phyloP scores from a whole-genome alignment of 139 green algal genomes.

The Coelastrella sp. region DNA sequence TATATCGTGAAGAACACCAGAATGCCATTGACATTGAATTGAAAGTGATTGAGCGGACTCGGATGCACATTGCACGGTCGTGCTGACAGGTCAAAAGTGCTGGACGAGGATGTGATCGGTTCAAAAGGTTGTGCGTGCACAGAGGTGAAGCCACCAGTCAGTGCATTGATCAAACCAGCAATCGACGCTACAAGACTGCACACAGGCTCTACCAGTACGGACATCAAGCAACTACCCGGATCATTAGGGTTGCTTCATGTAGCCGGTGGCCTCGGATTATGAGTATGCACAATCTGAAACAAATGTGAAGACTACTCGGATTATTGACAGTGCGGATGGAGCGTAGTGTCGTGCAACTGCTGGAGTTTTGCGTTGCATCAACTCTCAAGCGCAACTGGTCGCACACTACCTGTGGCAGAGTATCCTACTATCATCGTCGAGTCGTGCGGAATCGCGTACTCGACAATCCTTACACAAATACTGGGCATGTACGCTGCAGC shows the following conservation, averaged over 20 bases:
- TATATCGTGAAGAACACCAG: too few species aligned
- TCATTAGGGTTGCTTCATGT: slow-evolving; percentile 6
- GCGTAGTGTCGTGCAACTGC: background rate
- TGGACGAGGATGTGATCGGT: too few species aligned
- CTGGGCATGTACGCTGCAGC: background rate
- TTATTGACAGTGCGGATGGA: background rate
- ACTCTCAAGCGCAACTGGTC: background rate
- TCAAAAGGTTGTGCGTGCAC: too few species aligned
- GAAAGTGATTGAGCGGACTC: too few species aligned
- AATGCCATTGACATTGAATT: too few species aligned
- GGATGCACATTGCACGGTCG: too few species aligned
- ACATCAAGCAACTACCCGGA: background rate
- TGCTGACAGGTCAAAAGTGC: too few species aligned
- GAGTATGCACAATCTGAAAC: background rate
- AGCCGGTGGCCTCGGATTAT: background rate
- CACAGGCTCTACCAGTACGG: too few species aligned
- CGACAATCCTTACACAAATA: background rate
- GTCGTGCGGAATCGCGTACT: background rate
- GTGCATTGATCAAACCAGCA: background rate
- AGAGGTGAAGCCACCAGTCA: too few species aligned
- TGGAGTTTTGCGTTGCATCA: background rate
- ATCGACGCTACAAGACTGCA: too few species aligned
- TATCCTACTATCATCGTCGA: background rate
- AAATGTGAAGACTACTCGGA: background rate
- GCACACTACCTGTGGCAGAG: background rate